Percentiles rank a stretch among this genome's conserved stretches.
Conservation (phyloP, 768 basidiomycete species). For the Gymnopilus junonius region DNA sequence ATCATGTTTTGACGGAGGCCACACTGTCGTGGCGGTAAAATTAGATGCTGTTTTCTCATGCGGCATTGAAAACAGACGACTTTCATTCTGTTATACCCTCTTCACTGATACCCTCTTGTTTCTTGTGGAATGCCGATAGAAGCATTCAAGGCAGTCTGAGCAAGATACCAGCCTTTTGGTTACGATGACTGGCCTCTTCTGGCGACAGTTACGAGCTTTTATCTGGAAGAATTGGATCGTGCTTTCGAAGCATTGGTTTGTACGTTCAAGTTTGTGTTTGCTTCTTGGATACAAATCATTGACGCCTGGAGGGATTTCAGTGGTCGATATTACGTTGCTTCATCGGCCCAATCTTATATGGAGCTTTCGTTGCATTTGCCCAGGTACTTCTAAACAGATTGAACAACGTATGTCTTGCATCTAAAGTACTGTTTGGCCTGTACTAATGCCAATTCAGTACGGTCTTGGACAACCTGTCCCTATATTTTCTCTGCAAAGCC, state of each 20-base stretch:
- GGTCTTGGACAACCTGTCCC: slow-evolving; percentile 64
- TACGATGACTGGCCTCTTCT: slow-evolving; percentile 48
- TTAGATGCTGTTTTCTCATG: slow-evolving; percentile 3
- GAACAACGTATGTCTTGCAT: slow-evolving; percentile 54
- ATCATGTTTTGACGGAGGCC: background rate
- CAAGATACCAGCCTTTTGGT: background rate
- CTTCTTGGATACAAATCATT: background rate
- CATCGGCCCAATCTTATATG: slow-evolving; percentile 66
- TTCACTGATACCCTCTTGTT: background rate
- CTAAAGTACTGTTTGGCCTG: background rate
- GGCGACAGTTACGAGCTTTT: slow-evolving; percentile 63
- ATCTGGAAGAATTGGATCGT: slow-evolving; percentile 80
- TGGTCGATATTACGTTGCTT: slow-evolving; percentile 69
- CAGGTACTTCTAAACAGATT: slow-evolving; percentile 62
- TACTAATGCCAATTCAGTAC: slow-evolving; percentile 43
- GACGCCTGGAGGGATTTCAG: background rate
- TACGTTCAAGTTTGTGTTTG: slow-evolving; percentile 25
- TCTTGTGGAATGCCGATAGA: background rate
- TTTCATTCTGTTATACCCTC: background rate
- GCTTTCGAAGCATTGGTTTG: slow-evolving; percentile 65
- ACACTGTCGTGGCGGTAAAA: background rate
- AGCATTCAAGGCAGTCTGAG: background rate
- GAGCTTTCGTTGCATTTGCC: slow-evolving; percentile 67
- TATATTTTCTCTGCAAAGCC: slow-evolving; percentile 47
- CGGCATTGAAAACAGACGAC: background rate